A percentile compares a stretch with the other conserved stretches of the same genome.
phyloP scores from a whole-genome alignment of 2,329 filamentous ascomycete species.

The Colletotrichum orchidophilum region DNA sequence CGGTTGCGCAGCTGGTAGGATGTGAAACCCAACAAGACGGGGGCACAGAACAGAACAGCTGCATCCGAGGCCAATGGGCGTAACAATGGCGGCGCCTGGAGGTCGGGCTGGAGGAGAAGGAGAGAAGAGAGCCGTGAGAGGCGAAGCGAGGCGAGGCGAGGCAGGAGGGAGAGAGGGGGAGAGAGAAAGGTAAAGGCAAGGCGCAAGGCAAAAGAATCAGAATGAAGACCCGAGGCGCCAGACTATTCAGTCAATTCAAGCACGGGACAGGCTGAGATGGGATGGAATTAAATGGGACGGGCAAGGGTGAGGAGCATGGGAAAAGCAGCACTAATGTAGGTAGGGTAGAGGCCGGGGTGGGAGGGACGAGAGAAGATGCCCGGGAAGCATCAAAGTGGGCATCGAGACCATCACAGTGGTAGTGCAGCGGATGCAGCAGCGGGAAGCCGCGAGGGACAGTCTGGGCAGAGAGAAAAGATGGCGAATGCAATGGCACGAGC shows the following conservation, averaged over 20 bases:
- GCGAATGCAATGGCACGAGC: slow-evolving; percentile 12
- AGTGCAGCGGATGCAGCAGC: slow-evolving; percentile 25
- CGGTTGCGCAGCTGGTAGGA: slow-evolving; percentile 14
- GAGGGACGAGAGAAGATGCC: not conserved
- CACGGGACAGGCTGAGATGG: slow-evolving; percentile 32
- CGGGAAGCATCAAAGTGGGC: not conserved
- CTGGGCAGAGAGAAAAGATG: slow-evolving; percentile 39
- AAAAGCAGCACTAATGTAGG: slow-evolving; percentile 6
- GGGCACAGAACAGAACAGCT: slow-evolving; percentile 5
- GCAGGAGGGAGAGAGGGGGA: slow-evolving; percentile 8
- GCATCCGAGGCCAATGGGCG: slow-evolving; percentile 25
- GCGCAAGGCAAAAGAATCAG: slow-evolving; percentile 15
- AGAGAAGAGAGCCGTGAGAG: slow-evolving; percentile 10
- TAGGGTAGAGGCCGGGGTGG: slow-evolving; percentile 18
- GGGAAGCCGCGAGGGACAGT: slow-evolving; percentile 48
- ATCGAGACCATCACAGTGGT: slow-evolving; percentile 11
- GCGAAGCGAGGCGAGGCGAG: slow-evolving; percentile 11
- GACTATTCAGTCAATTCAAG: slow-evolving; percentile 21
- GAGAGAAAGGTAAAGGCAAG: not conserved
- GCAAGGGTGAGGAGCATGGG: slow-evolving; percentile 22
- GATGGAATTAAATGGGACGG: slow-evolving; percentile 23
- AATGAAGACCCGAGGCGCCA: slow-evolving; percentile 19
- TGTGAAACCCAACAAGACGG: slow-evolving; percentile 6
- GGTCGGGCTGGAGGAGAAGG: not conserved
- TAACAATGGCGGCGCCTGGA: slow-evolving; percentile 22